Conservation (phyloP, 1,284 basidiomycete genomes). For the Cryptococcus sp. region DNA sequence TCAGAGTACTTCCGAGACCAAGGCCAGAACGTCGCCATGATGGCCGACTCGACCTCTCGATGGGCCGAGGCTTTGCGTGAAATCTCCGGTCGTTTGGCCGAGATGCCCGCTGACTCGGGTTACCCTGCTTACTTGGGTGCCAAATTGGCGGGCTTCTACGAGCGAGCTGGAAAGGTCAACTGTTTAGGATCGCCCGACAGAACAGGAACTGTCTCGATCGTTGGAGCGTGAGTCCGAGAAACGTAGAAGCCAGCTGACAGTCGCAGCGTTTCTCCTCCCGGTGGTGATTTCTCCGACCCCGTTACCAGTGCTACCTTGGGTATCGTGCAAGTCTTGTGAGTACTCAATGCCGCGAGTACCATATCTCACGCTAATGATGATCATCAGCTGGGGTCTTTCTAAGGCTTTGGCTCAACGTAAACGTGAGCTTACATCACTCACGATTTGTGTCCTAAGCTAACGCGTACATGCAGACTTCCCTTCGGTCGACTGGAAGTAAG, state of each 20-base stretch:
- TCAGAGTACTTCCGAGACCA: conserved; percentile 99
- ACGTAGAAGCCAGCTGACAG: conserved; percentile 1
- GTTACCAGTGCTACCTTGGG: conserved; percentile 95
- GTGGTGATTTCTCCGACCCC: conserved; percentile 99
- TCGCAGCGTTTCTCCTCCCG: conserved; percentile 88
- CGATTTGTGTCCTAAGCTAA: conserved; percentile 9
- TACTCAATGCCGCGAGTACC: not conserved
- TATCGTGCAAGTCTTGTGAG: conserved; percentile 99
- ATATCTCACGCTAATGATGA: too few species aligned
- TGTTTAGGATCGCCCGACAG: conserved; percentile 88
- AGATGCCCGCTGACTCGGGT: conserved; percentile 99
- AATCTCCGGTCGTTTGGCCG: conserved; percentile 97
- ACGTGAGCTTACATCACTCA: conserved; percentile 15
- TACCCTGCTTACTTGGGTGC: conserved; percentile 97
- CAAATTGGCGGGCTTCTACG: conserved; percentile 97
- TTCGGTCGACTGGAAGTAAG: conserved; percentile 91
- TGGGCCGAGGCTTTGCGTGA: conserved; percentile 99
- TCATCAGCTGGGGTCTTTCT: conserved; percentile 49
- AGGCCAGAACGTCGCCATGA: conserved; percentile 97
- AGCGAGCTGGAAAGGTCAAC: conserved; percentile 95
- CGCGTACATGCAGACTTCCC: conserved; percentile 67
- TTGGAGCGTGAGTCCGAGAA: conserved; percentile 79
- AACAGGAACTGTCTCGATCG: conserved; percentile 93
- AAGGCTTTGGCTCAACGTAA: conserved; percentile 80
- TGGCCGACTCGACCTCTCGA: conserved; percentile 98